phyloP scores from a whole-genome alignment of 2,329 filamentous ascomycete genomes.

The Ceratocystis destructans region DNA sequence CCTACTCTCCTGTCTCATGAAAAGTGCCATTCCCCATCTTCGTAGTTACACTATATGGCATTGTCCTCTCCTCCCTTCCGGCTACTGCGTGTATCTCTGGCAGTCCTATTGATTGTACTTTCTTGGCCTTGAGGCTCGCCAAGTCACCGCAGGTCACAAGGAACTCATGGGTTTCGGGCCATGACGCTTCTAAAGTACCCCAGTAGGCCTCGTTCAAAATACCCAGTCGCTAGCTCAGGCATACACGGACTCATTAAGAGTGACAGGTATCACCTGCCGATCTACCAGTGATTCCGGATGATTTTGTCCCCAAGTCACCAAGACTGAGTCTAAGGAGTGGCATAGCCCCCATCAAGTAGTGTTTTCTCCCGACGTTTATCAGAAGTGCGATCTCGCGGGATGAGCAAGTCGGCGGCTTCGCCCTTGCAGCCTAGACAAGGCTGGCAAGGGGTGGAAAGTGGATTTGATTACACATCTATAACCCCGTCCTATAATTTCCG shows the following conservation, averaged over 20 bases:
- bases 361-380: no score
- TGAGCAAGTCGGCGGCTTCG: no score
- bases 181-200: not conserved
- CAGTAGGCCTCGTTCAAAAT: not conserved
- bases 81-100: no score
- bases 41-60: not conserved
- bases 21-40: not conserved
- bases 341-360: no score
- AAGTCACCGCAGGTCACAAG: not conserved
- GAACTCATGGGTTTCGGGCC: not conserved
- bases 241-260: not conserved
- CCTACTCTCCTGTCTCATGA: not conserved
- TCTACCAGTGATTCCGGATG: not conserved
- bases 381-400: no score
- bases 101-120: not conserved
- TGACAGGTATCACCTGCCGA: not conserved
- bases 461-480: not conserved
- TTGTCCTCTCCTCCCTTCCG: not conserved
- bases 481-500: not conserved
- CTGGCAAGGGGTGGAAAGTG: not conserved
- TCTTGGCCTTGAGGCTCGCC: not conserved
- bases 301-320: no score
- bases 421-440: no score
- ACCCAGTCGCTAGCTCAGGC: not conserved
- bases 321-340: no score